Evolutionary conservation across 345 rosid genomes (phyloP), one percentile per base, ranked within the genome.

Genomic region (Melaleuca alternifolia): DNA sequence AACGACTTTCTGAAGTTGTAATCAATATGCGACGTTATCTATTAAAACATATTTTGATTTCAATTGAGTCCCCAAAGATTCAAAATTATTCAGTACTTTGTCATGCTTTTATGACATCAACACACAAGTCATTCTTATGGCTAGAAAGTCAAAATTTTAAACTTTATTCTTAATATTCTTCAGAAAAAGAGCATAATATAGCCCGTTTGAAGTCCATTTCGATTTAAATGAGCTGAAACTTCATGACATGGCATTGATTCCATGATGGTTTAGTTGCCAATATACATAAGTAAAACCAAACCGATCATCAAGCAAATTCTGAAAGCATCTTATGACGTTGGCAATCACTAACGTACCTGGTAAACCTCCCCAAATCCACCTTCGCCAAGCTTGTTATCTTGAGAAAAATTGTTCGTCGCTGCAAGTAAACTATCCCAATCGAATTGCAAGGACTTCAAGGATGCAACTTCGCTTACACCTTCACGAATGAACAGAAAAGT

Each of bases 331-430:
- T 56, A 56, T 26, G 7, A 24, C 62, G 10, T 56, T 56, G 24
- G 26, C 62, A 24, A 56, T 56, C 28, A 24, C 28, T n/a, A 56
- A 56, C 6, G 7, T 56, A 56, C 30, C 62, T 24, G 14, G 28
- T 56, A 56, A 24, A 56, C 30, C 28, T 87, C 82, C 44, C 94
- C 91, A 48, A 92, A 93, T 81, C 95, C 95, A 57, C 95, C 95
- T 82, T 90, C 88, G 7, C 94, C 95, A 59, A 93, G 88, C 89
- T 89, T 91, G 57, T 93, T 93, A 30, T 76, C 75, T 50, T 84
- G 86, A 6, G 93, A 89, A 59, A 91, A 90, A 37, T 89, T 30
- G 41, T 88, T 24, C 33, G 95, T 92, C 10, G 94, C 92, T 26
- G 41, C 84, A 79, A 83, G 87, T 50, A 93, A 53, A 37, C 85